Evolutionary conservation across 2,329 filamentous ascomycete species (phyloP), one percentile per base, ranked within the genome.

Genomic region (Plenodomus tracheiphilus): DNA sequence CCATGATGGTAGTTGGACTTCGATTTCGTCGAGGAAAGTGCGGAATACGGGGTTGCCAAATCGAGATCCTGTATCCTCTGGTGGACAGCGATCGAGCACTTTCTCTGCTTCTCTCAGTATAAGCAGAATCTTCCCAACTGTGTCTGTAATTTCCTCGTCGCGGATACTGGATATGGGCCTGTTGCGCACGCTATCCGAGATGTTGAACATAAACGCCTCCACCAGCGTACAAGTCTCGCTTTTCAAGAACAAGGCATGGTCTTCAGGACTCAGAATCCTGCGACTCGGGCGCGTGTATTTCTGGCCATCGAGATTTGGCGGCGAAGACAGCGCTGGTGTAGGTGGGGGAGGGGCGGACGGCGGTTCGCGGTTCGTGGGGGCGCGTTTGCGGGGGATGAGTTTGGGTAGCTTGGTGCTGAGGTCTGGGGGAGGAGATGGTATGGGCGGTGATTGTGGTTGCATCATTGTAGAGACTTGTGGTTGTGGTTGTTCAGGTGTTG

Each of bases 11-110:
- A 81, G 57, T 6, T 73, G 71, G 2, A 61, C 54, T 17, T 69
- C 70, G 16, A 88, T 76, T 39, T 83, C 82, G 69, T 90, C 88
- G 47, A 97, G 81, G 64, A 95, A 92, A 49, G 83, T 81, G 41
- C 91, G 85, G 75, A 99, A 99, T 2, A 88, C 85, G 59, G 91
- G 92, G 75, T 99, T 99, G 39, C 94, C 95, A 71, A 99, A 99
- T 20, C 94, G 83, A 8, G 91, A 96, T 39, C 91, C 91, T 39
- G 92, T 89, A 56, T 97, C 91, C 59, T 93, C 81, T 0, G 94
- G 87, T 1, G 94, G 94, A 43, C 87, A 86, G 43, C 81, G 75
- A 13, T 79, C 75, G 4, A 96, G 80, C 1, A 93, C 78, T 4
- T 77, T 72, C 44, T 90, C 85, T 8, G 88, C 83, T 45, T 86